Evolutionary conservation across 2,329 filamentous ascomycete species (phyloP), one percentile per base, ranked within the genome.

Genomic region (Cladosporium cucumerinum): DNA sequence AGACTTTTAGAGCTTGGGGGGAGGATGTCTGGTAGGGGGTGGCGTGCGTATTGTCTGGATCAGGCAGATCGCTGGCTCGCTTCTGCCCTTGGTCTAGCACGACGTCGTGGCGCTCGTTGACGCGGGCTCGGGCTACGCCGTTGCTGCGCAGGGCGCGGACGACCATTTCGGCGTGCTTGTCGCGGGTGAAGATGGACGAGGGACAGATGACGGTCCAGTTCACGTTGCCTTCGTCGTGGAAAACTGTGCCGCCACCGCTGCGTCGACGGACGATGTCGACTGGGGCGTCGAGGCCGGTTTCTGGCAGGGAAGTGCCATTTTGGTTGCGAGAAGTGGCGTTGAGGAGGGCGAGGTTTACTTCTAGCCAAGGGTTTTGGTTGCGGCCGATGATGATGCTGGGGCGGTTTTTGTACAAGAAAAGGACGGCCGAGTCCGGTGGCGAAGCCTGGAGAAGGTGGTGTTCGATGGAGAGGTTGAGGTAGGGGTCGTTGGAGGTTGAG

Each of bases 321-420:
- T 72, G n/a, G 76, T 75, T 25, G 77, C 21, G 32, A 25, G 61
- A 70, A 66, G 48, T 72, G 67, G 80, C 72, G 72, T 79, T 72
- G 10, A 96, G 80, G 1, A 86, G 81, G 46, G 79, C 79, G 10
- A 97, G 83, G 75, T 96, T 91, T 67, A 92, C 88, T 80, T 99
- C 95, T 10, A 92, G 84, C 95, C 94, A 99, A 62, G 95, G 95
- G 76, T 99, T 99, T 80, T 99, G 95, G 77, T 99, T 99, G 66
- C 95, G 88, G 51, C 95, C 95, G 70, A 99, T 89, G 74, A 99
- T 89, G 66, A 99, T 85, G 75, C 91, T 93, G 0, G 94, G 93
- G 43, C 86, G 79, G 79, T 99, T 98, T 72, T 87, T 86, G 80
- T 98, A 99, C 59, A 97, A 85, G 64, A 98, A 90, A 1, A 98